Evolutionary conservation across 2,329 filamentous ascomycete genomes (phyloP).

Genomic region (Aspergillus phoenicis): DNA sequence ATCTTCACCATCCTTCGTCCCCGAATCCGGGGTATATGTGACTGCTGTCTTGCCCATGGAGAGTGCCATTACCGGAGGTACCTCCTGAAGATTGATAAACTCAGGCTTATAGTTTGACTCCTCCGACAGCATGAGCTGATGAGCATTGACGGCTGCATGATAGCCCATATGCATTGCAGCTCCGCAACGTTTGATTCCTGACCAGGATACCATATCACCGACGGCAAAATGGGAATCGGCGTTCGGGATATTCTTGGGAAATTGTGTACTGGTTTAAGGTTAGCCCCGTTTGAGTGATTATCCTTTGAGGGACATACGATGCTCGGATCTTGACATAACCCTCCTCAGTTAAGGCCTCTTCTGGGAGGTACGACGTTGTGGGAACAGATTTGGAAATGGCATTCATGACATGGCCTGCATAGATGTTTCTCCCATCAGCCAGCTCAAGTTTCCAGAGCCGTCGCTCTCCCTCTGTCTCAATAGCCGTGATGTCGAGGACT

Average conservation of each 20-base stretch:
- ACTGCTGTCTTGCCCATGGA: constrained; percentile 72
- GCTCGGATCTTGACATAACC: constrained; percentile 67
- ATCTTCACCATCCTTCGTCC: constrained; percentile 43
- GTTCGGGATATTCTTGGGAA: constrained; percentile 59
- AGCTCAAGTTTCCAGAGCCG: constrained; percentile 54
- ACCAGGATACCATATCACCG: constrained; percentile 71
- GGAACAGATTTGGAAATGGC: constrained; percentile 67
- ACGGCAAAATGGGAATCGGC: constrained; percentile 65
- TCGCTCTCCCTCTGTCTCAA: constrained; percentile 16
- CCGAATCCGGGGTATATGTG: constrained; percentile 60
- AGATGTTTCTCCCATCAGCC: constrained; percentile 61
- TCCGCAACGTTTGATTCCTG: constrained; percentile 78
- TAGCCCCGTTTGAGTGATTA: not conserved
- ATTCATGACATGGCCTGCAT: constrained; percentile 67
- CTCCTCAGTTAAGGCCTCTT: constrained; percentile 60
- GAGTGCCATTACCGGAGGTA: constrained; percentile 69
- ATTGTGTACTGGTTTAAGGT: constrained; percentile 51
- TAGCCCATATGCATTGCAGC: constrained; percentile 74
- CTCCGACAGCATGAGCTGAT: constrained; percentile 60
- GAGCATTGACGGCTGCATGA: constrained; percentile 66
- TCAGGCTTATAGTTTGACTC: constrained; percentile 45
- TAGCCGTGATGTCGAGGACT: constrained; percentile 27
- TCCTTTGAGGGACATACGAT: constrained; percentile 33
- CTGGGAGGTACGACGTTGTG: constrained; percentile 65
- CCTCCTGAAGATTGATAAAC: constrained; percentile 55